Base-by-base conservation (phyloP, 495 filamentous ascomycete genomes). In the Coniosporium apollinis region DNA sequence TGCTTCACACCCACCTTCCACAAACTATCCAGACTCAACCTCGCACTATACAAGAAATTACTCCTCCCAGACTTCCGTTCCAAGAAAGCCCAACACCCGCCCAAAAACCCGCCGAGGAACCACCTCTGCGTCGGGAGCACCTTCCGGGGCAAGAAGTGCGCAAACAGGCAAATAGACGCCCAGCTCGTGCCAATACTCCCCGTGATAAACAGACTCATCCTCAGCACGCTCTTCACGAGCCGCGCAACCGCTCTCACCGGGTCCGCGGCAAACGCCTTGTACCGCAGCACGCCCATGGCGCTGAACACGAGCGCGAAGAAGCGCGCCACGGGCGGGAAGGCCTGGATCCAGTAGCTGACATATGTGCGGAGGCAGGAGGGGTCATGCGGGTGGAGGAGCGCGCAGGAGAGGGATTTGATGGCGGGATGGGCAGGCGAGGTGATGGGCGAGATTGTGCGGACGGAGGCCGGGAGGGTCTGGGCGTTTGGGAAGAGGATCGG, bases 1-100 rank as follows among this genome's bases (percentile, higher is more conserved):
- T 74, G 64, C 69, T 96, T 96, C 31, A 74, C 70, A 8, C 85
- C 81, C 0, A 92, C 79, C 62, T 93, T 93, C 83, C 83, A 96
- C 28, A 81, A 51, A 22, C 69, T 77, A 47, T 93, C 79, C 20
- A 93, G 58, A 25, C 77, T 81, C 6, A 74, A 50, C 15, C 85
- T 66, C 38, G 76, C 72, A 28, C 70, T 70, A 44, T 84, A 82
- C 43, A 92, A 42, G 52, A 80, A 81, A 36, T 72, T 69, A 3
- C 58, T 56, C 5, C 76, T 50, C 25, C 76, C 79, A 30, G 69
- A 62, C 11, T 61, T 58, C 7, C 70, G 59, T 43, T 79, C 69
- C 9, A 93, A 55, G 50, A 79, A 72, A 3, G 79, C 79, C 70
- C 84, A 94, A 13, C 86, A 46, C 1, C 89, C 89, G 1, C 76